Conservation (phyloP, 1,284 basidiomycete species). For the Ustilago lituana region DNA sequence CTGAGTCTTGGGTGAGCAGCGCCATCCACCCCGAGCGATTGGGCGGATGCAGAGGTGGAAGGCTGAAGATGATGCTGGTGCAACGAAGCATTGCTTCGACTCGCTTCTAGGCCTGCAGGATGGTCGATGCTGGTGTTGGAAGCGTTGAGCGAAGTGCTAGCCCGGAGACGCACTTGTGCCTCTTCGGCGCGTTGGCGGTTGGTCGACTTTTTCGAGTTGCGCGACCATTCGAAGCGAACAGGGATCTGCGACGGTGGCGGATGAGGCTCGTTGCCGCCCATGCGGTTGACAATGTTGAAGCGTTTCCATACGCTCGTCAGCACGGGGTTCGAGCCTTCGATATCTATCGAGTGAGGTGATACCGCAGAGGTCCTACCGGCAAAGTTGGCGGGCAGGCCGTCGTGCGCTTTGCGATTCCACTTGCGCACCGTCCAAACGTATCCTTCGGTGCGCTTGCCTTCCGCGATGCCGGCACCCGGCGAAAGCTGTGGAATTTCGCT, state of each 20-base stretch:
- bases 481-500: constrained; percentile 45
- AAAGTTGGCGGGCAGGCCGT: constrained; percentile 18
- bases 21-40: constrained; percentile 19
- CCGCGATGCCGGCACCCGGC: constrained; percentile 45
- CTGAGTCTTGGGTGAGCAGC: constrained; percentile 5
- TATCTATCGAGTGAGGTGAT: constrained; percentile 2
- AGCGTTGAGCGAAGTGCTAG: constrained; percentile 37
- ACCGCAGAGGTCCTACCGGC: constrained; percentile 8
- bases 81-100: constrained; percentile 19
- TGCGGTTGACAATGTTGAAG: constrained; percentile 53
- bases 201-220: constrained; percentile 28
- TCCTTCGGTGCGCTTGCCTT: constrained; percentile 51
- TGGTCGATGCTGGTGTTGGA: constrained; percentile 31
- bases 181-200: constrained; percentile 18
- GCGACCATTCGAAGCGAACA: constrained; percentile 63
- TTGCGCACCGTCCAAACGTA: constrained; percentile 62
- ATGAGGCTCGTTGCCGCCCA: constrained; percentile 47
- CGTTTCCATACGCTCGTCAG: constrained; percentile 57
- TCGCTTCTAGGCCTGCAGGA: constrained; percentile 11
- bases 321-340: constrained; percentile 36
- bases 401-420: constrained; percentile 46
- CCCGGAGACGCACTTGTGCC: constrained; percentile 27
- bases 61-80: constrained; percentile 9
- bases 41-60: constrained; percentile 20
- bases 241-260: constrained; percentile 49